A percentile compares a stretch with the other conserved stretches of the same genome.
These are phyloP conservation scores for Solanum chacoense DNA, from an alignment of 305 asterid species.

Conservation along the genomic window DNA sequence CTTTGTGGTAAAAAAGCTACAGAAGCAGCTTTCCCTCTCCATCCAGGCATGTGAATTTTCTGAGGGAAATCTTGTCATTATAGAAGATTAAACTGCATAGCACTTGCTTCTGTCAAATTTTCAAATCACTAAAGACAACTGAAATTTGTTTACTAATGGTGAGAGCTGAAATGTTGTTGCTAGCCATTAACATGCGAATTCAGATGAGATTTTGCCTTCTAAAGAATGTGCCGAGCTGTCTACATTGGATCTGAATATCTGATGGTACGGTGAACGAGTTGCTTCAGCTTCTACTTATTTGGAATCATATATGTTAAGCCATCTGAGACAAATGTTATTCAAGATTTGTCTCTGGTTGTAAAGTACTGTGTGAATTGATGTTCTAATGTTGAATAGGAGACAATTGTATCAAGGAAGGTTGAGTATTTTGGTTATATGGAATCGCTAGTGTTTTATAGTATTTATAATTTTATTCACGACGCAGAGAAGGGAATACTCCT, in stretches of 20 bases:
- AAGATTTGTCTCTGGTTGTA: background rate
- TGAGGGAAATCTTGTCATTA: conserved; percentile 64
- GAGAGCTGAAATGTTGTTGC: background rate
- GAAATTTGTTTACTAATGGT: background rate
- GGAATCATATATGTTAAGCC: background rate
- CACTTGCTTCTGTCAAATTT: background rate
- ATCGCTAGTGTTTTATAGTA: background rate
- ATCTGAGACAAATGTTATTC: background rate
- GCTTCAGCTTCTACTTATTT: background rate
- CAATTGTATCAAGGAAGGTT: background rate
- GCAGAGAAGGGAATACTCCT: background rate
- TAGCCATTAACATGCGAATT: background rate
- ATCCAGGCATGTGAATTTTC: conserved; percentile 60
- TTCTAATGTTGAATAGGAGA: background rate
- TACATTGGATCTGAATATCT: background rate
- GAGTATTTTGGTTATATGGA: background rate
- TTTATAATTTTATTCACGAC: background rate
- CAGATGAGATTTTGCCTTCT: background rate
- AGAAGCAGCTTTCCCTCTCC: conserved; percentile 69
- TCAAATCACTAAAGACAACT: background rate
- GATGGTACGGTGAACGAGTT: background rate
- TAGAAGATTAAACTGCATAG: conserved; percentile 18
- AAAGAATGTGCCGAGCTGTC: background rate
- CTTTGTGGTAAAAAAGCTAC: conserved; percentile 67
- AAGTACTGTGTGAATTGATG: background rate